Evolutionary conservation across 1,139 yeast species (phyloP), one percentile per base, ranked within the genome.

Genomic region (Geotrichum restrictum): DNA sequence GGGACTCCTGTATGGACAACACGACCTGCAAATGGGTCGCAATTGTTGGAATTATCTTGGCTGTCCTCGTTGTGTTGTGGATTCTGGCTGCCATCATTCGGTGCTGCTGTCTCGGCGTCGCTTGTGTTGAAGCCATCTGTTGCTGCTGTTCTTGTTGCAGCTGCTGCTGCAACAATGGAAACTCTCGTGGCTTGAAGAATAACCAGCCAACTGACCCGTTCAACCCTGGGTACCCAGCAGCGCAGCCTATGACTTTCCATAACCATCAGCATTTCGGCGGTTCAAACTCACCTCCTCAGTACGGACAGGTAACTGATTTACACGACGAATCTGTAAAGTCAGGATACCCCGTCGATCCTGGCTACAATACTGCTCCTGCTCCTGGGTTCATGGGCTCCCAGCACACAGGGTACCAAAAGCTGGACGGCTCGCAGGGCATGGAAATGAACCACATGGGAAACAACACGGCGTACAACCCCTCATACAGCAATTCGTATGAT

Each of bases 1-100:
- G 95, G 94, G 80, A 83, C 64, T 79, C 86, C 2, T 87, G 96
- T 69, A 85, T 85, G 94, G 82, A 77, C 62, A 83, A 85, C 66
- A 80, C 71, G 38, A 75, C 82, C 38, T 87, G 96, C 69, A 86
- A 86, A 65, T 79, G 85, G 57, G 79, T 84, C 18, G 91, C 87
- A 8, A 86, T 87, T 47, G 85, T 85, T n/a, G 82, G 85, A 4
- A 83, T 86, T 1, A 80, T 75, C 0, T 62, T 87, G 11, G 93
- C 82, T 0, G 73, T 66, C 6, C 45, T 66, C 11, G 21, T 65
- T 7, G 63, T 61, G 1, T 22, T 76, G 10, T 74, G 79, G 75
- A 49, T 76, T 1, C 45, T 75, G 4, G 69, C 74, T 21, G 70
- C 70, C 1, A 45, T 77, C 5, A 53, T 74, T 34, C 67, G 77